Evolutionary conservation across 2,329 filamentous ascomycete species (phyloP), one percentile per base, ranked within the genome.

Genomic region (Blastomyces percursus): DNA sequence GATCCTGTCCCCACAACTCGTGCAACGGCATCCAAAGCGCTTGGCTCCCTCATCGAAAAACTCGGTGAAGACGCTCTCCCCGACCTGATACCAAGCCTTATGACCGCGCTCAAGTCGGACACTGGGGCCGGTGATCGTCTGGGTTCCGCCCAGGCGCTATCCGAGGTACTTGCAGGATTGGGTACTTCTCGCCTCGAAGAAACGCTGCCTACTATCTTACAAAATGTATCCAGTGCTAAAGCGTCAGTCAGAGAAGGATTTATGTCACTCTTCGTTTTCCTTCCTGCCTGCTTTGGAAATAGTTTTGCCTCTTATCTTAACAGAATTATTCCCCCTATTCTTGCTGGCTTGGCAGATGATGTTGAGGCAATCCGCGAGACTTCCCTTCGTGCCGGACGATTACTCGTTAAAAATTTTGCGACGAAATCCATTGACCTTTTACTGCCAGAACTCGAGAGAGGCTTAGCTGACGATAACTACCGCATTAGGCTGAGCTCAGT

Each of bases 251-350:
- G 94, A 70, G 94, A 99, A 80, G 94, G 94, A 55, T 99, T 99
- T 80, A 99, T 99, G 94, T 96, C 94, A 8, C 83, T 99, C 50
- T 99, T 99, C 78, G 97, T 99, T 68, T 99, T 96, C 83, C 85
- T 99, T 78, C 94, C 94, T 14, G 94, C 96, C 61, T 99, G 94
- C 78, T 99, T 99, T 71, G 94, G 94, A 71, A 99, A 99, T 82
- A 96, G 92, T 75, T 99, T 99, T 72, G 89, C 94, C 69, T 91
- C 91, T 72, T 99, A 99, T 72, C 87, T 99, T 65, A 90, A 87
- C 77, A 91, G 87, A 73, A 96, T 99, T 70, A 96, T 99, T 69
- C 95, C 94, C 21, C 89, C 94, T 24, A 97, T 99, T 70, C 82
- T 99, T 66, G 86, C 91, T 67, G 95, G 95, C 70, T 82, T 99